Conservation (phyloP, 345 rosid species). For the Kernera saxatilis region DNA sequence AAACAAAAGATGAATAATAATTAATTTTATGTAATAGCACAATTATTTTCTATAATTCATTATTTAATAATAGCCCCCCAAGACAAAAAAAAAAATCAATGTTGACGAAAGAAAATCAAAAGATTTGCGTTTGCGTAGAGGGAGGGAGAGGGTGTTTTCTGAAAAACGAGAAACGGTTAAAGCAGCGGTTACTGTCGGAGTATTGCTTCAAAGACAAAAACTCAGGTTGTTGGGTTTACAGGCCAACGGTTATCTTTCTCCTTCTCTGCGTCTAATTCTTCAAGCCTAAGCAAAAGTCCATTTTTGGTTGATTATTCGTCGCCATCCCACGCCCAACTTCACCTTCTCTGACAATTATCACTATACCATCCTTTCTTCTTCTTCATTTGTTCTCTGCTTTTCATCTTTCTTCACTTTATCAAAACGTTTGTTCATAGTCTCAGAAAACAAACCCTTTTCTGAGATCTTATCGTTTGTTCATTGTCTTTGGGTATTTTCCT, state of each 20-base stretch:
- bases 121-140: background rate
- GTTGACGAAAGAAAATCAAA: too few relatives aligned
- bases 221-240: constrained; percentile 47
- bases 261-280: constrained; percentile 37
- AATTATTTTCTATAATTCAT: too few relatives aligned
- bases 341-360: constrained; percentile 54
- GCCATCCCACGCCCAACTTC: constrained; percentile 67
- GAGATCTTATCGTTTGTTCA: background rate
- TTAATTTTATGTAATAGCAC: too few relatives aligned
- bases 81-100: too few relatives aligned
- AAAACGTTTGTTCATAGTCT: background rate
- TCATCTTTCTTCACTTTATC: constrained; percentile 18
- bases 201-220: constrained; percentile 24
- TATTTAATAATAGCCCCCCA: too few relatives aligned
- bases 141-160: background rate
- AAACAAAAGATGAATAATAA: too few relatives aligned
- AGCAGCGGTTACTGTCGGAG: constrained; percentile 24
- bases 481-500: background rate
- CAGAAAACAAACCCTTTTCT: background rate
- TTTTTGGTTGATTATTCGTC: constrained; percentile 64
- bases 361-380: constrained; percentile 19
- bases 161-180: constrained; percentile 7
- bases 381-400: background rate
- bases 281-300: constrained; percentile 45
- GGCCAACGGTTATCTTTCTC: constrained; percentile 60